These are phyloP conservation scores for Metschnikowia aberdeeniae DNA, from an alignment of 805 yeast species.

Conservation along the genomic window DNA sequence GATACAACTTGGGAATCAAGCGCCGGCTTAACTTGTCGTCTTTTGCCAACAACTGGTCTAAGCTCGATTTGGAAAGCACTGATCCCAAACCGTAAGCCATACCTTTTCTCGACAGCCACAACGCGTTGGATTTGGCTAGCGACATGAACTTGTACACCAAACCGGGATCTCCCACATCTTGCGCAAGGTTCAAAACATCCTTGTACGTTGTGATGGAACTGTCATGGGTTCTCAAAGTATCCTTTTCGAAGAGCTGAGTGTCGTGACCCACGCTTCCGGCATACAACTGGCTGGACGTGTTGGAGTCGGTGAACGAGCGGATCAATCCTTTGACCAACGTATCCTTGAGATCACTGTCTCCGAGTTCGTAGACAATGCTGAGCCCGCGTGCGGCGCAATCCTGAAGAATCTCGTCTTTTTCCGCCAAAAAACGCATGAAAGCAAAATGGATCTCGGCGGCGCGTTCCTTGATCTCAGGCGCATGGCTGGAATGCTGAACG, in stretches of 20 bases:
- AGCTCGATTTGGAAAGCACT: constrained; percentile 71
- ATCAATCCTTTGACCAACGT: constrained; percentile 68
- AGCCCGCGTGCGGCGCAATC: constrained; percentile 90
- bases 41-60: constrained; percentile 55
- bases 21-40: constrained; percentile 53
- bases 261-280: constrained; percentile 74
- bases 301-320: constrained; percentile 71
- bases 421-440: constrained; percentile 76
- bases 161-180: constrained; percentile 94
- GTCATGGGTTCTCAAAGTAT: constrained; percentile 72
- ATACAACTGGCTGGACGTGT: constrained; percentile 39
- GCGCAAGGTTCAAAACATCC: constrained; percentile 81
- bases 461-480: constrained; percentile 32
- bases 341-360: constrained; percentile 64
- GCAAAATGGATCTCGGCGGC: constrained; percentile 64
- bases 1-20: constrained; percentile 74
- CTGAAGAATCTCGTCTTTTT: constrained; percentile 82
- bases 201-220: constrained; percentile 88
- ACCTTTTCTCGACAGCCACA: constrained; percentile 93
- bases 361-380: constrained; percentile 74
- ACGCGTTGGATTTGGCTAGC: constrained; percentile 75
- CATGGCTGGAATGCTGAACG: constrained; percentile 65
- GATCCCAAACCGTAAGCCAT: constrained; percentile 91
- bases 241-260: constrained; percentile 82
- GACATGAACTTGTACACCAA: constrained; percentile 93